These are phyloP conservation scores for Hypholoma fasciculare DNA, from an alignment of 768 basidiomycete genomes.

Conservation along the genomic window DNA sequence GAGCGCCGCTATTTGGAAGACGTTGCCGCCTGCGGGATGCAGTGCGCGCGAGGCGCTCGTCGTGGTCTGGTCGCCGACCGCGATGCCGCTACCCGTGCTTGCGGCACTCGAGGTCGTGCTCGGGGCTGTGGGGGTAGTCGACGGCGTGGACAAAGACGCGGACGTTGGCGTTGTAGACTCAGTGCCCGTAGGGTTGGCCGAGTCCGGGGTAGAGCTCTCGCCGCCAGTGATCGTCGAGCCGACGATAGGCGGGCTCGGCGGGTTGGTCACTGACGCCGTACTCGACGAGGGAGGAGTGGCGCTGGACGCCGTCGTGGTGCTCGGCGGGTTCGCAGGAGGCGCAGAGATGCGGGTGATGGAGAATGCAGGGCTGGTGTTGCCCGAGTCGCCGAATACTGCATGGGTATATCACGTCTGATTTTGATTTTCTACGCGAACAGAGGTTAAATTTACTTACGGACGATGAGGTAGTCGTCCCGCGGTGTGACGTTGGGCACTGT, in stretches of 20 bases:
- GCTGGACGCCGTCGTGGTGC: constrained; percentile 4
- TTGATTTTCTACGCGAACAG: not conserved
- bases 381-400: constrained; percentile 68
- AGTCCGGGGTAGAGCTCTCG: constrained; percentile 5
- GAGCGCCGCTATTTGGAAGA: constrained; percentile 7
- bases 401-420: constrained; percentile 4
- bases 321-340: constrained; percentile 17
- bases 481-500: constrained; percentile 50
- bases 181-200: constrained; percentile 1
- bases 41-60: constrained; percentile 28
- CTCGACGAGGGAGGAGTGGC: constrained; percentile 22
- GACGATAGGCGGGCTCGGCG: constrained; percentile 29
- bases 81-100: constrained; percentile 9
- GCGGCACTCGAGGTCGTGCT: constrained; percentile 3
- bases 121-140: constrained; percentile 18
- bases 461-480: constrained; percentile 56
- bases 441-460: constrained; percentile 45
- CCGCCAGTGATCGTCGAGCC: constrained; percentile 27
- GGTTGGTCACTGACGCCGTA: constrained; percentile 21
- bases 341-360: constrained; percentile 53
- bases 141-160: not conserved
- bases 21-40: constrained; percentile 7
- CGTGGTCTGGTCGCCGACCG: constrained; percentile 15
- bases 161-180: constrained; percentile 4
- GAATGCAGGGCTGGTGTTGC: constrained; percentile 60